Base-by-base conservation (phyloP, 1,284 basidiomycete species). In the Stereum hirsutum region DNA sequence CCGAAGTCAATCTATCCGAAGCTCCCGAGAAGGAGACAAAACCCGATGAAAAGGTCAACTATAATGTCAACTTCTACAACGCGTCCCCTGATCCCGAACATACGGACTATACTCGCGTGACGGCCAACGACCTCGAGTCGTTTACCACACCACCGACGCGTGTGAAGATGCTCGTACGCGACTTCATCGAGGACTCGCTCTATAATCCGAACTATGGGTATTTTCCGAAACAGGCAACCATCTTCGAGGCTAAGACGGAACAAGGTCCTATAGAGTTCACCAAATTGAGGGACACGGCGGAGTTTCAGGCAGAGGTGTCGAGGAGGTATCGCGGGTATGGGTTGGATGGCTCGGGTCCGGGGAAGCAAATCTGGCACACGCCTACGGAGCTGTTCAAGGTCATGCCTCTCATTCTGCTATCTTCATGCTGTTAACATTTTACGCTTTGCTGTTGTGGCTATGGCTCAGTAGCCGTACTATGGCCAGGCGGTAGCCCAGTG, bases 201-300 rank as follows among this genome's bases (percentile, higher is more conserved):
- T 99, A 99, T 68, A 98, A 99, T 57, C 94, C 93, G 2, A 66
- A 92, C 59, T 99, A 99, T 57, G 96, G 96, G 30, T 99, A 99
- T 66, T 99, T 99, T 59, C 82, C 89, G 20, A 86, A 87, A 54
- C 85, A 92, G 57, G 93, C 87, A 2, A 85, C 81, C 37, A 95
- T 96, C 52, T 89, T 95, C 62, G 74, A 81, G 34, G 66, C 82
- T 3, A 70, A 80, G 12, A 77, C 23, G 14, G 8, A 12, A 4
- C 14, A 81, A 21, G 66, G 73, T 26, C 60, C 69, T 3, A 84
- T 95, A 52, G 70, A 92, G 51, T 97, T 98, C 57, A 54, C 61
- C 12, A 57, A 63, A 5, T 70, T 95, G 53, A 71, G 73, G 39
- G 81, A 89, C 57, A 73, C 77, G 25, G 66, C 71, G 1, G 81